Conservation (phyloP, 345 rosid species). For the Microcos paniculata region DNA sequence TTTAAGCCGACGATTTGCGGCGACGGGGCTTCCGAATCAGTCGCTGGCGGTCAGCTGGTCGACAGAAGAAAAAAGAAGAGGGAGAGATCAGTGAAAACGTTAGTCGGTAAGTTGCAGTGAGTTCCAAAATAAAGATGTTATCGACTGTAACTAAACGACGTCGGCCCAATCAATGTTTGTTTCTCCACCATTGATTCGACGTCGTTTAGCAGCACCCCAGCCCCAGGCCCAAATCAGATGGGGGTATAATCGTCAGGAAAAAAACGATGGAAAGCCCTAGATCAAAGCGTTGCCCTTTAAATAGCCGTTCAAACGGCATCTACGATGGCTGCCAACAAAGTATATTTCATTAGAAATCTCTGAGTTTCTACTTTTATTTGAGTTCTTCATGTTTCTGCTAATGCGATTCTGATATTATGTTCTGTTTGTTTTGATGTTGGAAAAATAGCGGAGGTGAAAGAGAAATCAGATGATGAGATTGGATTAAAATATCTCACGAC, state of each 20-base stretch:
- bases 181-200: neutral
- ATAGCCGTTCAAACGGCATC: neutral
- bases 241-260: slow-evolving; percentile 23
- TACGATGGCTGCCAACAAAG: neutral
- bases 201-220: neutral
- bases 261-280: slow-evolving; percentile 2
- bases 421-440: neutral
- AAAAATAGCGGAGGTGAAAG: neutral
- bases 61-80: neutral
- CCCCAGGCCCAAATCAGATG: neutral
- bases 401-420: neutral
- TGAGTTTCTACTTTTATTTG: neutral
- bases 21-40: neutral
- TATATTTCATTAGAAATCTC: neutral
- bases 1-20: neutral
- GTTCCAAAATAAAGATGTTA: neutral
- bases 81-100: neutral
- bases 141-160: neutral
- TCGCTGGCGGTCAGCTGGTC: slow-evolving; percentile 18
- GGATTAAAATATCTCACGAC: slow-evolving; percentile 63
- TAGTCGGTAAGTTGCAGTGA: neutral
- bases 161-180: neutral
- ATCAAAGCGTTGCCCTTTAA: neutral
- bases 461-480: slow-evolving; percentile 48
- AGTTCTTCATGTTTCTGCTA: neutral